Percentiles rank a stretch among this genome's conserved stretches.
phyloP scores from a whole-genome alignment of 1,139 yeast genomes.

The Zygosaccharomyces pseudobailii region DNA sequence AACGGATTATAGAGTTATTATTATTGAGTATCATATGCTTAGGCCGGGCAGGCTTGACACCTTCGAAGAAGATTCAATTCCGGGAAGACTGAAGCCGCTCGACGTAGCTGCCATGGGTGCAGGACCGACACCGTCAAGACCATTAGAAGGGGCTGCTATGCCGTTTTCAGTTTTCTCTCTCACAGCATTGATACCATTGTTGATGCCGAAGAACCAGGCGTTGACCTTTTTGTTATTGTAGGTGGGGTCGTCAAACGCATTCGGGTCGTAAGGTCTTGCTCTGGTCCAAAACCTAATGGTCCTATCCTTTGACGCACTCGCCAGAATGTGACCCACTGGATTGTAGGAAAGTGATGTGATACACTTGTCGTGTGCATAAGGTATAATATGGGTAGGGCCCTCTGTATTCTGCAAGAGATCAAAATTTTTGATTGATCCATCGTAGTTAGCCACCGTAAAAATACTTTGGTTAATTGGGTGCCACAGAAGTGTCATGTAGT shows the following conservation, averaged over 20 bases:
- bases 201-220: slow-evolving; percentile 69
- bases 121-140: slow-evolving; percentile 4
- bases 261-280: slow-evolving; percentile 84
- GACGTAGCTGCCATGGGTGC: slow-evolving; percentile 4
- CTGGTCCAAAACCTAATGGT: slow-evolving; percentile 95
- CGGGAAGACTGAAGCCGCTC: slow-evolving; percentile 8
- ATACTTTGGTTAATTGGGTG: slow-evolving; percentile 83
- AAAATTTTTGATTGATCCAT: slow-evolving; percentile 81
- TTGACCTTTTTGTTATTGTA: slow-evolving; percentile 68
- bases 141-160: slow-evolving; percentile 32
- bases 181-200: slow-evolving; percentile 58
- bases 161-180: slow-evolving; percentile 34
- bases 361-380: slow-evolving; percentile 92
- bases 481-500: slow-evolving; percentile 84
- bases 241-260: slow-evolving; percentile 76
- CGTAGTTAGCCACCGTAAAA: slow-evolving; percentile 82
- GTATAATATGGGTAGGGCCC: slow-evolving; percentile 62
- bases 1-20: slow-evolving; percentile 2
- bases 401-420: slow-evolving; percentile 49
- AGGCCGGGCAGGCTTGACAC: slow-evolving; percentile 15
- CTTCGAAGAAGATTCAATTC: slow-evolving; percentile 8
- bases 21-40: slow-evolving; percentile 10
- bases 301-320: slow-evolving; percentile 92
- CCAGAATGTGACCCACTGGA: slow-evolving; percentile 86
- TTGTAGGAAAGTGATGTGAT: slow-evolving; percentile 87